Evolutionary conservation across 2,329 filamentous ascomycete species (phyloP), one percentile per base, ranked within the genome.

Genomic region (Lasiodiplodia theobromae): DNA sequence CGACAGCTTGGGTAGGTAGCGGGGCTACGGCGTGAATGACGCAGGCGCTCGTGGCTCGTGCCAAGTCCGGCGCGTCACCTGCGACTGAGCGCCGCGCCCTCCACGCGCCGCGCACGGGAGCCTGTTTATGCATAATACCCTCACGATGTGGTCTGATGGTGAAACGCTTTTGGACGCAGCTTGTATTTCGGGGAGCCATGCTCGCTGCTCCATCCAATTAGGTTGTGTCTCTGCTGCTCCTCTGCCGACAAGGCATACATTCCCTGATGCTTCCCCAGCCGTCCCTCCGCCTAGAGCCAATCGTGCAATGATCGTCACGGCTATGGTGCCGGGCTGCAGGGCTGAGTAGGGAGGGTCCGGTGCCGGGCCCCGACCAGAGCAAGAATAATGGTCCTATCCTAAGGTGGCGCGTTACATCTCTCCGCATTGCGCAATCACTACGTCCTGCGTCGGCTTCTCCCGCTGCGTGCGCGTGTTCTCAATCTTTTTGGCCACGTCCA

Each of bases 401-500:
- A 18, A 44, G 18, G 28, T 66, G 52, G 63, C 38, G 63, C 38
- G 64, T 66, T 71, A 98, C 94, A 98, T 97, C 86, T 98, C 94
- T 37, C 96, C 96, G 76, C 95, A 97, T 83, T 96, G 90, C 11
- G 89, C 85, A 75, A 99, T 90, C 16, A 89, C 87, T 2, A 98
- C 91, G 77, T 97, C 94, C 77, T 95, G 83, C 73, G 92, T 92
- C 3, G 95, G 96, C 77, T 92, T 88, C 76, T 97, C 95, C 77
- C 92, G 88, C 71, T 88, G 87, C 3, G 90, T 92, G 11, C 95
- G 91, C 38, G 93, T 96, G 70, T 92, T 91, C 84, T 98, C 95
- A 81, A 99, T 91, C 88, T 97, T 98, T 73, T 86, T 87, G 53
- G 98, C 92, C 6, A 97, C 89, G 69, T 97, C 93, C 87, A 97